Conservation (phyloP, 768 basidiomycete species). For the Pisolithus microcarpus region DNA sequence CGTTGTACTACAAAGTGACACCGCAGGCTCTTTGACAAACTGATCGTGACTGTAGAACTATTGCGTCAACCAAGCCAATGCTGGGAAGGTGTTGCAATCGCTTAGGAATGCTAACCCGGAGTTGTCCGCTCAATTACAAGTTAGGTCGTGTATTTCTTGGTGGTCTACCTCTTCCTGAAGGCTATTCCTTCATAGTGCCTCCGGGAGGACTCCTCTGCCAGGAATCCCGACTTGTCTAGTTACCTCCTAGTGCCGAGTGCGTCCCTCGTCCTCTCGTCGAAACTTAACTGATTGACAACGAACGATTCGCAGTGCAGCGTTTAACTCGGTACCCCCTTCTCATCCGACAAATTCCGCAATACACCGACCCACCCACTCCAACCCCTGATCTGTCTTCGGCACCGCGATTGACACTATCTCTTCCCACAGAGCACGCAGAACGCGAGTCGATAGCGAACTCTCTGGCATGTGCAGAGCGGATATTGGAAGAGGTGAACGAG, state of each 20-base stretch:
- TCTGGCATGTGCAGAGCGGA: slow-evolving; percentile 58
- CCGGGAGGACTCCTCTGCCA: slow-evolving; percentile 67
- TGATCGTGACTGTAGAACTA: slow-evolving; percentile 49
- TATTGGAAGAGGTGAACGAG: slow-evolving; percentile 82
- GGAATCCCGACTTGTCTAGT: slow-evolving; percentile 83
- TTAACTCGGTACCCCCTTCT: slow-evolving; percentile 91
- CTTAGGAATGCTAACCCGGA: slow-evolving; percentile 61
- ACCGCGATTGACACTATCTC: background rate
- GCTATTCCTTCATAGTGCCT: slow-evolving; percentile 41
- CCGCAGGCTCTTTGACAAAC: background rate
- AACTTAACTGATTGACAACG: background rate
- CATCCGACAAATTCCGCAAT: slow-evolving; percentile 76
- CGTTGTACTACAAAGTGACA: slow-evolving; percentile 12
- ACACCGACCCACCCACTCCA: slow-evolving; percentile 52
- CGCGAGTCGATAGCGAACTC: slow-evolving; percentile 46
- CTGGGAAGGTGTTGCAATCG: slow-evolving; percentile 69
- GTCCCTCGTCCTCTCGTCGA: slow-evolving; percentile 14
- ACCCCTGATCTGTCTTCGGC: slow-evolving; percentile 1
- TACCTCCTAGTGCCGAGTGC: slow-evolving; percentile 88
- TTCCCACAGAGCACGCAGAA: slow-evolving; percentile 36
- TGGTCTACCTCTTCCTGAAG: background rate
- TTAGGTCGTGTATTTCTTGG: slow-evolving; percentile 22
- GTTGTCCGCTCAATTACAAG: slow-evolving; percentile 62
- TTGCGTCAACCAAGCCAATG: slow-evolving; percentile 81
- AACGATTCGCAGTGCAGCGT: slow-evolving; percentile 67